Evolutionary conservation across 768 basidiomycete genomes (phyloP).

Genomic region (Amyloporia xantha): DNA sequence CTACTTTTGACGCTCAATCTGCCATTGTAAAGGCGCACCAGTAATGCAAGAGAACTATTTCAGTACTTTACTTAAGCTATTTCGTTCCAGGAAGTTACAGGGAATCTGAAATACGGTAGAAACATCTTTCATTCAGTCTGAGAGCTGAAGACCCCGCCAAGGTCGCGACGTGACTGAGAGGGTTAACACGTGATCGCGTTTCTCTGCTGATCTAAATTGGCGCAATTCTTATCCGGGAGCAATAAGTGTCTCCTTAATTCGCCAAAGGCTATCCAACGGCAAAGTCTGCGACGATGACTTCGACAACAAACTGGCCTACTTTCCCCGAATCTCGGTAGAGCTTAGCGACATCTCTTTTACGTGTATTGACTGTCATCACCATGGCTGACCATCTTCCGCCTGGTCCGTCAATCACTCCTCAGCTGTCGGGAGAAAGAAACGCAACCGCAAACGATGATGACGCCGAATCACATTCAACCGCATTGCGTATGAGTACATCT

Average conservation of each 20-base stretch:
- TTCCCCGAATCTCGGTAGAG: not conserved
- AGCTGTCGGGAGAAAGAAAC: not conserved
- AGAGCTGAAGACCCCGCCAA: no score
- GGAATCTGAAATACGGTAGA: no score
- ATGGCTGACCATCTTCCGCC: not conserved
- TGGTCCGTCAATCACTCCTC: not conserved
- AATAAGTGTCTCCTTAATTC: not conserved
- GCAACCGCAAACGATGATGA: conserved; percentile 8
- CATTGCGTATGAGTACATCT: conserved; percentile 12
- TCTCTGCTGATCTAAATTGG: not conserved
- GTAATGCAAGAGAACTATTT: no score
- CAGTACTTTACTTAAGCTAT: no score
- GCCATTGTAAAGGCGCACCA: no score
- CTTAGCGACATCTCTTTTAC: not conserved
- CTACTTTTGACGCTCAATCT: no score
- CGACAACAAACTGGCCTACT: not conserved
- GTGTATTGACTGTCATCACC: not conserved
- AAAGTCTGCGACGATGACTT: not conserved
- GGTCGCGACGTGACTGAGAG: no score
- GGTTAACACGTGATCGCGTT: not conserved
- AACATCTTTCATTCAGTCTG: no score
- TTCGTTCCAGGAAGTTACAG: no score
- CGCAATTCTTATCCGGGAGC: not conserved
- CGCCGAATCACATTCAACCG: conserved; percentile 17
- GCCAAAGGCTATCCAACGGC: not conserved